Evolutionary conservation across 306 rosid genomes (phyloP).

Genomic region (Casuarina equisetifolia): DNA sequence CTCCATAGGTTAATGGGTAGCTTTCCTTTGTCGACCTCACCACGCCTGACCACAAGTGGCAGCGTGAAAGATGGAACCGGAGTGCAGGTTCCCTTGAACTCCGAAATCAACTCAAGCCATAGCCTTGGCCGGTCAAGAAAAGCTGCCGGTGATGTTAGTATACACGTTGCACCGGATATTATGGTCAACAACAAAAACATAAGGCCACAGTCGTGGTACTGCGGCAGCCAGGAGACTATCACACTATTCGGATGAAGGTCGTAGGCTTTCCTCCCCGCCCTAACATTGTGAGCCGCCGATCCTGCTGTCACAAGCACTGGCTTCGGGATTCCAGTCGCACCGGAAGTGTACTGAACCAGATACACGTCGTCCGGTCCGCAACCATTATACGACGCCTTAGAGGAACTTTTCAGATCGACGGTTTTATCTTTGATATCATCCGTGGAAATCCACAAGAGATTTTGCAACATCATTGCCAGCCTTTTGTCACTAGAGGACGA

Average conservation of each 20-base stretch:
- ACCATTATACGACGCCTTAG: slow-evolving; percentile 36
- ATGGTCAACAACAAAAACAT: slow-evolving; percentile 71
- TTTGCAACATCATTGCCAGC: slow-evolving; percentile 38
- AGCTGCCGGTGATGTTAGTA: slow-evolving; percentile 53
- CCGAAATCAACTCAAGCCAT: slow-evolving; percentile 68
- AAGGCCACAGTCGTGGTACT: slow-evolving; percentile 83
- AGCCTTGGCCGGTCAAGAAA: slow-evolving; percentile 64
- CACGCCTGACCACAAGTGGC: slow-evolving; percentile 68
- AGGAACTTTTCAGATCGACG: not conserved
- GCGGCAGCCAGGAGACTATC: slow-evolving; percentile 84
- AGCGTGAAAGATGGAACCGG: slow-evolving; percentile 76
- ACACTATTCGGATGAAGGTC: slow-evolving; percentile 70
- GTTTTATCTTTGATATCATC: slow-evolving; percentile 30
- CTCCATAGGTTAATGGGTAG: slow-evolving; percentile 38
- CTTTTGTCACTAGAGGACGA: slow-evolving; percentile 28
- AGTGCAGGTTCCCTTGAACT: slow-evolving; percentile 70
- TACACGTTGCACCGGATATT: slow-evolving; percentile 65
- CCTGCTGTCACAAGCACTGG: slow-evolving; percentile 79
- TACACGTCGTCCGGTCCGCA: slow-evolving; percentile 52
- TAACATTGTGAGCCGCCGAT: slow-evolving; percentile 73
- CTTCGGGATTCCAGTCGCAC: slow-evolving; percentile 68
- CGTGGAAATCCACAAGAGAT: slow-evolving; percentile 52
- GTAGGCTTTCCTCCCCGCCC: slow-evolving; percentile 66
- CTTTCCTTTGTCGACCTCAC: slow-evolving; percentile 39
- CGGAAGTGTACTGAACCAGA: slow-evolving; percentile 81